Conservation (phyloP, 2,329 filamentous ascomycete species). For the Fusarium foetens region DNA sequence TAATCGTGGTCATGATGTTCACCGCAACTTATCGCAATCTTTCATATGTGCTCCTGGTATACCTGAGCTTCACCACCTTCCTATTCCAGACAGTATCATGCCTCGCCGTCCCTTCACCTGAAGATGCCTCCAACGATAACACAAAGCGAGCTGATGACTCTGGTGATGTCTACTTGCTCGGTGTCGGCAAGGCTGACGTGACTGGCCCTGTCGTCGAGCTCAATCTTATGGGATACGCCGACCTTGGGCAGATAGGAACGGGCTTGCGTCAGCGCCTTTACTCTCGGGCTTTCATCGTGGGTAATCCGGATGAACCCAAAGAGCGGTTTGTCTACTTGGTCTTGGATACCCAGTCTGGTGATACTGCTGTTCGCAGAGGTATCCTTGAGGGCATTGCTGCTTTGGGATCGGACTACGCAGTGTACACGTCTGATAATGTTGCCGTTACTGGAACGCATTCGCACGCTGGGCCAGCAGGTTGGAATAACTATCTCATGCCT, state of each 20-base stretch:
- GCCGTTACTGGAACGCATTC: conserved; percentile 1
- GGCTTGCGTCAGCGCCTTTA: neutral
- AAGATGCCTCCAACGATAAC: fast-evolving
- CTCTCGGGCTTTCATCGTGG: conserved; percentile 2
- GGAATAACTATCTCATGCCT: conserved; percentile 18
- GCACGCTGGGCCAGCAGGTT: neutral
- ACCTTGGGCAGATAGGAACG: neutral
- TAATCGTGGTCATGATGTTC: neutral
- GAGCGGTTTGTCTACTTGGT: neutral
- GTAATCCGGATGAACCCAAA: neutral
- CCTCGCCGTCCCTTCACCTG: neutral
- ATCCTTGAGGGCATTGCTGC: neutral
- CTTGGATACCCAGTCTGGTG: neutral
- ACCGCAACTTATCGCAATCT: neutral
- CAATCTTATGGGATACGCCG: conserved; percentile 17
- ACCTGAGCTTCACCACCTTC: neutral
- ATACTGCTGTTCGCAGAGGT: conserved; percentile 3
- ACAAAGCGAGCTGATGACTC: neutral
- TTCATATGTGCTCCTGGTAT: neutral
- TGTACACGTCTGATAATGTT: neutral
- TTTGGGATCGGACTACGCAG: neutral
- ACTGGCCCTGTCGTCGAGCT: conserved; percentile 14
- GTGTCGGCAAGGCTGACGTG: conserved; percentile 8
- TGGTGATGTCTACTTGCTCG: neutral
- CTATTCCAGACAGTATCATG: neutral